Evolutionary conservation across 345 rosid species (phyloP), one percentile per base, ranked within the genome.

Genomic region (Brassica napus): DNA sequence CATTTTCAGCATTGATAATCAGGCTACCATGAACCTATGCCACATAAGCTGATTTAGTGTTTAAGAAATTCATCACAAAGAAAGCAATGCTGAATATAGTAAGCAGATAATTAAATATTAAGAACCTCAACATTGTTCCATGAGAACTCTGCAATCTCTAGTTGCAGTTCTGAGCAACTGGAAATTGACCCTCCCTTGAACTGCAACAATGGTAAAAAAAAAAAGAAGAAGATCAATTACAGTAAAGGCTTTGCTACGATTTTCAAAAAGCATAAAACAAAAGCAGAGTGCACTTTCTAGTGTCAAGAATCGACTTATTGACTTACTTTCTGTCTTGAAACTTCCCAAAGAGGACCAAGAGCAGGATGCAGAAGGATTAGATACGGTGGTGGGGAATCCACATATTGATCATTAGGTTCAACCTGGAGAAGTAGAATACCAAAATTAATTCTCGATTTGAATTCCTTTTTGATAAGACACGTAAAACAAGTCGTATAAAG

Each of bases 321-420:
- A 31, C 81, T 79, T 78, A 88, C 98, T 87, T 92, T 94, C 83
- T 91, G 95, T 82, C 92, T 84, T 54, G 89, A 82, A 58, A 94
- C 89, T 80, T 94, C 94, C 97, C 98, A 94, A 87, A 92, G 91
- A 64, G 97, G 97, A 71, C 97, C 98, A 1, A 92, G 94, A 69
- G 92, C 97, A 37, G 97, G 97, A 86, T 92, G 98, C 71, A 94
- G 83, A 86, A 92, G 86, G 79, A 94, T 91, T 65, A 92, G 92
- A 89, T 86, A 92, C 15, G 97, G 97, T 42, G 97, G 97, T 75
- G 90, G 91, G 65, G 87, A 84, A 63, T 87, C 72, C 34, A 87
- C 81, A 73, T 92, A 94, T 11, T 71, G 84, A 61, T 88, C 90
- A 68, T 94, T 91, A 71, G 86, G 72, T 82, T 87, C 91, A 77